Evolutionary conservation across 2,329 filamentous ascomycete genomes (phyloP).

Genomic region (Nigrospora osmanthi): DNA sequence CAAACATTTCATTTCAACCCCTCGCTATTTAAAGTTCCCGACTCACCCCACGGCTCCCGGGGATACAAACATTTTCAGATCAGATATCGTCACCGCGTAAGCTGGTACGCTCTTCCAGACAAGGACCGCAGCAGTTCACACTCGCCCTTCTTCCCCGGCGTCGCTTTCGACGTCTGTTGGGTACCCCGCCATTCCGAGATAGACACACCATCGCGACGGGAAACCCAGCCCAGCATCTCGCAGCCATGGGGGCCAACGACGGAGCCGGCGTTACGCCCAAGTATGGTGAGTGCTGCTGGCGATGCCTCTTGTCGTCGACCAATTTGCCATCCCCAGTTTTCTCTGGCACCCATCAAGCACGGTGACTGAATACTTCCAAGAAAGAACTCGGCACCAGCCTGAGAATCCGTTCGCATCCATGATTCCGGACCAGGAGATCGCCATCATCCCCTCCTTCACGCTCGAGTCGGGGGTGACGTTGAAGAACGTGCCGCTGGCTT

Average conservation of each 20-base stretch:
- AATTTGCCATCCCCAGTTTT: not conserved
- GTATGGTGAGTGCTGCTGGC: conserved; percentile 22
- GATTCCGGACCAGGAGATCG: conserved; percentile 83
- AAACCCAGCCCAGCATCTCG: no score
- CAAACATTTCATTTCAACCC: no score
- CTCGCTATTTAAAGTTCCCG: no score
- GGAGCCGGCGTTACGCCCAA: conserved; percentile 12
- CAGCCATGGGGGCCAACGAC: conserved; percentile 3
- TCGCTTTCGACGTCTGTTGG: no score
- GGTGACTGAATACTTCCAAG: conserved; percentile 58
- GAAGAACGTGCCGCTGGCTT: conserved; percentile 65
- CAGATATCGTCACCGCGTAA: no score
- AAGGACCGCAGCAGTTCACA: no score
- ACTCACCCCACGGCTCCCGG: no score
- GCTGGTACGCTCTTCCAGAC: no score
- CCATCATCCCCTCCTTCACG: conserved; percentile 79
- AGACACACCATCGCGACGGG: no score
- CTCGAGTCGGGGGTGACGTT: conserved; percentile 87
- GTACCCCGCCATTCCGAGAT: no score
- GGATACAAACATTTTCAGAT: no score
- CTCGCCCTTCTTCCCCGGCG: no score
- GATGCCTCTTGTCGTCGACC: not conserved
- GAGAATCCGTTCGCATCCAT: conserved; percentile 87
- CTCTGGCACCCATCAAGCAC: conserved; percentile 21
- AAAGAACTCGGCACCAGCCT: conserved; percentile 61